Base-by-base conservation (phyloP, 1,284 basidiomycete species). In the Vanrija humicola region DNA sequence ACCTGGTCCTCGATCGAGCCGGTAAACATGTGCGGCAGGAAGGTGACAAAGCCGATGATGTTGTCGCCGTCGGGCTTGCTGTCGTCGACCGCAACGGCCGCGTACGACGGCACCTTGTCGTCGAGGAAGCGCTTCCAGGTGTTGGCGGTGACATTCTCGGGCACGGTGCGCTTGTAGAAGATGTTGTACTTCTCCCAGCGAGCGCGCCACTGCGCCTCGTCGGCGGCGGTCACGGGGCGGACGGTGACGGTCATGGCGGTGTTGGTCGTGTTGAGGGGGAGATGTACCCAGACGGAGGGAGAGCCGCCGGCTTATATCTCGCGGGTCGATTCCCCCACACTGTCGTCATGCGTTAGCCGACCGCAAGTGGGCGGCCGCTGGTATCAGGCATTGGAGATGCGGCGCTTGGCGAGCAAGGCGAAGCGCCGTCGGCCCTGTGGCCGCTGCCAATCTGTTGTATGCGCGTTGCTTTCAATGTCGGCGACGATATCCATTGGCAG, bases 131-230 rank as follows among this genome's bases (percentile, higher is more conserved):
- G 59, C 50, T 50, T 23, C 42, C 49, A 42, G n/a, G 50, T 49
- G 15, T 43, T 29, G 34, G 43, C 53, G 6, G 55, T 61, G 3
- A 53, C 52, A 18, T 48, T 45, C 43, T 40, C 55, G 16, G 55
- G 52, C 19, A 61, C 28, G 3, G 50, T 55, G 45, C 59, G 59
- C 48, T 58, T 57, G 59, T 61, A 61, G 53, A 57, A 61, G 26
- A 46, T 42, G 49, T 61, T 61, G 59, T 61, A 61, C 48, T 50
- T 50, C 10, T 61, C 47, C 59, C 59, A 61, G 34, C 40, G 50
- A 45, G 26, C 47, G 28, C 38, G 55, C 18, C 38, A 61, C 15
- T 38, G 40, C 14, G 44, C 25, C 45, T 61, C 48, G 55, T 61
- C 59, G 18, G n/a, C 42, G 16, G 50, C 50, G 15, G 48, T 19